A percentile compares a stretch with the other conserved stretches of the same genome.
Evolutionary conservation across 2,329 filamentous ascomycete species (phyloP).

Genomic region (Scedosporium apiospermum): DNA sequence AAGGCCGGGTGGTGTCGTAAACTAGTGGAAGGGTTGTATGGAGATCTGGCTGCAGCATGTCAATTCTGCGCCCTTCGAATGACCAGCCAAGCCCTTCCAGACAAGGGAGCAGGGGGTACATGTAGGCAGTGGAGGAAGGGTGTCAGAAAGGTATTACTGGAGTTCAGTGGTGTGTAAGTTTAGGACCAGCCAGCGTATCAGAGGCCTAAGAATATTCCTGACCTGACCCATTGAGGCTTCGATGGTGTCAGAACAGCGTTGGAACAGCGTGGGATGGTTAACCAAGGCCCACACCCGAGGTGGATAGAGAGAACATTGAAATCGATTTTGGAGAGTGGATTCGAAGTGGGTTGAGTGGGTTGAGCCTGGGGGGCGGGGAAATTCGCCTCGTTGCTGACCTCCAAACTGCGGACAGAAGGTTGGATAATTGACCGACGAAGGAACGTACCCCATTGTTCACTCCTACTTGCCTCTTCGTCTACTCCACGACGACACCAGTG

Average conservation of each 20-base stretch:
- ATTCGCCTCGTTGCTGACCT: not conserved
- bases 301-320: not conserved
- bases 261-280: not conserved
- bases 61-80: conserved; percentile 28
- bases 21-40: not conserved
- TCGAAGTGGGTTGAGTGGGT: too few relatives aligned
- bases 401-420: not conserved
- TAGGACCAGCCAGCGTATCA: not conserved
- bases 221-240: not conserved
- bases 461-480: too few relatives aligned
- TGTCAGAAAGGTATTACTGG: not conserved
- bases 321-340: too few relatives aligned
- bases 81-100: conserved; percentile 13
- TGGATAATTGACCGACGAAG: too few relatives aligned
- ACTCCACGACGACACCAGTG: too few relatives aligned
- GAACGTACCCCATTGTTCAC: too few relatives aligned
- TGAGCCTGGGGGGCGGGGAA: not conserved
- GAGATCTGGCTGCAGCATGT: conserved; percentile 16
- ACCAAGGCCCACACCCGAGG: not conserved
- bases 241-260: not conserved
- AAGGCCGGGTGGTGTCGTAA: not conserved
- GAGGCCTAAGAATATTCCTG: not conserved
- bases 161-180: not conserved
- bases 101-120: not conserved
- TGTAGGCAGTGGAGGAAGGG: not conserved